Conservation (phyloP, 441 rosid species). For the Manihot esculenta region DNA sequence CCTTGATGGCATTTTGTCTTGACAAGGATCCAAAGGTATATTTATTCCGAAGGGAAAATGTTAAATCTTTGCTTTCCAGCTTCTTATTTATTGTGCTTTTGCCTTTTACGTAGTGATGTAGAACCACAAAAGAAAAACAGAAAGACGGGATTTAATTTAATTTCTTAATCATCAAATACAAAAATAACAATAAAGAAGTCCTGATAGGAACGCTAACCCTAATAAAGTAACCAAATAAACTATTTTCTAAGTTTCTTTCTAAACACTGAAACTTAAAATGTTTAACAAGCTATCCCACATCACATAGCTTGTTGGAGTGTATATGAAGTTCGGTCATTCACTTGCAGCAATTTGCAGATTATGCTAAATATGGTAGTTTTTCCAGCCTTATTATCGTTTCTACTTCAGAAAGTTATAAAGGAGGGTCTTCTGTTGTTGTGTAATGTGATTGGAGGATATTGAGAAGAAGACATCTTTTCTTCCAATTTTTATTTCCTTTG, state of each 20-base stretch:
- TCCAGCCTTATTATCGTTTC: not conserved
- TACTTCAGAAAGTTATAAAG: not conserved
- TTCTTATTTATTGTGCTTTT: slow-evolving; percentile 10
- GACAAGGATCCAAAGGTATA: slow-evolving; percentile 93
- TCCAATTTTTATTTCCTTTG: not conserved
- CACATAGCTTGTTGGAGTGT: not conserved
- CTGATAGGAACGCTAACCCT: no score
- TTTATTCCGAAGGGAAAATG: slow-evolving; percentile 11
- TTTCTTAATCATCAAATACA: no score
- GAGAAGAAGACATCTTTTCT: not conserved
- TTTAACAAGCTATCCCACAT: no score
- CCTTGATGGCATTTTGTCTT: slow-evolving; percentile 87
- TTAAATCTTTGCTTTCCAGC: not conserved
- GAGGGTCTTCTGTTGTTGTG: slow-evolving; percentile 1
- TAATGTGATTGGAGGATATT: not conserved
- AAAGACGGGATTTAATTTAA: no score
- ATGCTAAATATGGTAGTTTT: slow-evolving; percentile 3
- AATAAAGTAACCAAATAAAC: no score
- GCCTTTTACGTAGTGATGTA: not conserved
- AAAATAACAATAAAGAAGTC: no score
- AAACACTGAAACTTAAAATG: no score
- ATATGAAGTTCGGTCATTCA: not conserved
- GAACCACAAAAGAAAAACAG: no score
- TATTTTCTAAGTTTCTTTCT: no score
- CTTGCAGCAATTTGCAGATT: slow-evolving; percentile 13